Percentiles rank a stretch among this genome's conserved stretches.
Conservation (phyloP, 179 eudicot genomes). For the Heliamphora pulchella region DNA sequence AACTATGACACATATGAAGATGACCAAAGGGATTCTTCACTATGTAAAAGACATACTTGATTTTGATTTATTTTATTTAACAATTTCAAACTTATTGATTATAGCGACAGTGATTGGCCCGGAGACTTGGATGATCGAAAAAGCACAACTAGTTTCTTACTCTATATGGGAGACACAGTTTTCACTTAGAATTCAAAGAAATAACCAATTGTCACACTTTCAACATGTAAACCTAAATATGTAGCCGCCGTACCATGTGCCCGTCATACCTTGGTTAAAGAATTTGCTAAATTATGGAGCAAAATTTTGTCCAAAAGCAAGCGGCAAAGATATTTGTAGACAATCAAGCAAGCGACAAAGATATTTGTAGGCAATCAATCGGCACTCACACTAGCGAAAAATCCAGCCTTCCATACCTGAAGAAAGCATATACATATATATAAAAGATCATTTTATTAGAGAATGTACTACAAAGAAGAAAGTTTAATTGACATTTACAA, state of each 20-base stretch:
- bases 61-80: background rate
- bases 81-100: background rate
- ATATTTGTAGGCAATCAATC: conserved; percentile 13
- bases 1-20: background rate
- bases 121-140: background rate
- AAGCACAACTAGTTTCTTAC: background rate
- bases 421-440: conserved; percentile 9
- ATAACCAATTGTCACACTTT: background rate
- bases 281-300: background rate
- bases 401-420: conserved; percentile 1
- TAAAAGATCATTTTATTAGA: conserved; percentile 13
- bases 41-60: background rate
- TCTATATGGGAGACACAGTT: background rate
- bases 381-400: background rate
- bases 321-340: no score
- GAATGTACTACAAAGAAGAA: background rate
- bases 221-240: background rate
- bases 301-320: background rate
- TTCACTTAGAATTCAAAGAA: background rate
- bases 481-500: background rate
- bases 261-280: conserved; percentile 9
- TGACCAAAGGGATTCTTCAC: no score
- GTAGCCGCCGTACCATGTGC: background rate
- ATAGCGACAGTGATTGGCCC: conserved; percentile 6
- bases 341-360: background rate